These are phyloP conservation scores for Venturia aucupariae DNA, from an alignment of 2,329 filamentous ascomycete genomes.

Conservation along the genomic window DNA sequence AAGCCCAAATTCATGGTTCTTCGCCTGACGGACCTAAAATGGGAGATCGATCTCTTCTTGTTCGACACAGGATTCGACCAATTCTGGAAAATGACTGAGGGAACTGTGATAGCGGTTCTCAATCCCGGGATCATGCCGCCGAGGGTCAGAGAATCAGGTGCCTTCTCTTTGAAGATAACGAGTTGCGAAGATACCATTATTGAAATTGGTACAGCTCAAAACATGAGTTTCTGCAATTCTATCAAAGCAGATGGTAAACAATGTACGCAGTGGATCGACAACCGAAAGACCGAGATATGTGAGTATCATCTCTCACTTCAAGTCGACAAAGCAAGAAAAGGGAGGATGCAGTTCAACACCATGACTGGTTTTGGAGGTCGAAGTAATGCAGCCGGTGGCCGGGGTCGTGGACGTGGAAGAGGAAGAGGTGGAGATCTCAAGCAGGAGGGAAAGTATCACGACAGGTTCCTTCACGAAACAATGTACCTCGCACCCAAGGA, in stretches of 20 bases:
- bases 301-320: conserved; percentile 85
- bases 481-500: conserved; percentile 33
- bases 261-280: conserved; percentile 81
- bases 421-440: conserved; percentile 19
- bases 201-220: conserved; percentile 75
- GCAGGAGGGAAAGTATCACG: conserved; percentile 38
- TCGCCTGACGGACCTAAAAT: conserved; percentile 77
- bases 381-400: conserved; percentile 20
- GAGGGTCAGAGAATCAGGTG: conserved; percentile 65
- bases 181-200: conserved; percentile 82
- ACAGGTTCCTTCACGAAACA: conserved; percentile 47
- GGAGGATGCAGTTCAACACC: conserved; percentile 70
- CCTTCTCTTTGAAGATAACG: conserved; percentile 76
- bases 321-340: conserved; percentile 58
- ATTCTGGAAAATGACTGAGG: conserved; percentile 88
- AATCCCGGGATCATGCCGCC: conserved; percentile 91
- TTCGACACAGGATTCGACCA: conserved; percentile 85
- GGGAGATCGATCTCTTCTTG: conserved; percentile 83
- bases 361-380: conserved; percentile 38
- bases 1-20: conserved; percentile 88
- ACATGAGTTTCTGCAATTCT: conserved; percentile 81
- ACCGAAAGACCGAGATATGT: conserved; percentile 79
- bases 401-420: conserved; percentile 22
- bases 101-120: conserved; percentile 85
- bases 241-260: conserved; percentile 73